These are phyloP conservation scores for Cystobasidium pallidum DNA, from an alignment of 1,284 basidiomycete species.

Conservation along the genomic window DNA sequence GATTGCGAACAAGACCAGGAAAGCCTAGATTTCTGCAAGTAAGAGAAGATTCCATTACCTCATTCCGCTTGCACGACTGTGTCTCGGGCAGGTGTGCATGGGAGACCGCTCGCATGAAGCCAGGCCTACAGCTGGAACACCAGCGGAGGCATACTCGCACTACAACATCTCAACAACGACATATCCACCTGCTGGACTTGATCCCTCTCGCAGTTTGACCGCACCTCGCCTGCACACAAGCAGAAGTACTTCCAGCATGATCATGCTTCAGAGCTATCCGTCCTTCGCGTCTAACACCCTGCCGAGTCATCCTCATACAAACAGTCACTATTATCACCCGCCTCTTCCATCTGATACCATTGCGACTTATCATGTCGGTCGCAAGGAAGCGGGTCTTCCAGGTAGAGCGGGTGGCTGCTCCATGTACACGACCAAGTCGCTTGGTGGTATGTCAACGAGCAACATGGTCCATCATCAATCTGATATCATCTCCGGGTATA, in stretches of 20 bases:
- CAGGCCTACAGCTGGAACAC: not conserved
- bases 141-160: not conserved
- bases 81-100: not conserved
- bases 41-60: no score
- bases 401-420: not conserved
- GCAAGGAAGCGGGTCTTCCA: not conserved
- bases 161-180: not conserved
- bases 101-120: not conserved
- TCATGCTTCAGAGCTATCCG: not conserved
- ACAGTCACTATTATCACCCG: not conserved
- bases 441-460: not conserved
- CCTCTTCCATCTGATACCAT: not conserved
- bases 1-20: no score
- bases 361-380: not conserved
- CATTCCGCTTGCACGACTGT: not conserved
- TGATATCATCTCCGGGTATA: not conserved
- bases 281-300: not conserved
- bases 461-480: not conserved
- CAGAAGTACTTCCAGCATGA: slow-evolving; percentile 18
- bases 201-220: not conserved
- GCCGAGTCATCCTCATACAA: no score
- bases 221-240: slow-evolving; percentile 6
- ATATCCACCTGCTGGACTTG: not conserved
- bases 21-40: no score
- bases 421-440: not conserved